A percentile compares a stretch with the other conserved stretches of the same genome.
Evolutionary conservation across 2,329 filamentous ascomycete genomes (phyloP).

Genomic region (Pleomassaria siparia): DNA sequence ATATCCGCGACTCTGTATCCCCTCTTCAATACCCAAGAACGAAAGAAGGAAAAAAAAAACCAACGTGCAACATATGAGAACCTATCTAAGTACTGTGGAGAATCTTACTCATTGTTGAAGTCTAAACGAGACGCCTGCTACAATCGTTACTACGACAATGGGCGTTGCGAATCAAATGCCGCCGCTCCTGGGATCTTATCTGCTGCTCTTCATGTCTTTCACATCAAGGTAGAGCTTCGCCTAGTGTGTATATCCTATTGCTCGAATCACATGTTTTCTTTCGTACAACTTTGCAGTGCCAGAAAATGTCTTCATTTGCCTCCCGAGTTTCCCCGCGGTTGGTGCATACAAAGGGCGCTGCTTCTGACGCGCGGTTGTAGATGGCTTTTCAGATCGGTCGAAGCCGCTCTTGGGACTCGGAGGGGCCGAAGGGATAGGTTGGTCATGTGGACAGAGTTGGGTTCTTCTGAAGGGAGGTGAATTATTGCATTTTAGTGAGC

Average conservation of each 20-base stretch:
- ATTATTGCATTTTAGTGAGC: background rate
- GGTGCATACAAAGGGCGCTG: background rate
- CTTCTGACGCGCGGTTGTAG: background rate
- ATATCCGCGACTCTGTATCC: background rate
- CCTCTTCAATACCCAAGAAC: background rate
- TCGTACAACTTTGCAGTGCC: background rate
- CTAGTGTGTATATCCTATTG: background rate
- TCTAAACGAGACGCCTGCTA: background rate
- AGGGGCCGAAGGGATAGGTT: constrained; percentile 5
- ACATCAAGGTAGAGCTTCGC: background rate
- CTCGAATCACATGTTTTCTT: background rate
- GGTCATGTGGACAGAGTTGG: constrained; percentile 2
- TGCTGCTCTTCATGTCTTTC: background rate
- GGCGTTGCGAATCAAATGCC: constrained; percentile 2
- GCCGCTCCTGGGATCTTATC: background rate
- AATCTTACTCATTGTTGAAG: background rate
- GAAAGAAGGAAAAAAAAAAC: background rate
- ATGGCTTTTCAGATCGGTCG: background rate
- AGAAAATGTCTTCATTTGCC: background rate
- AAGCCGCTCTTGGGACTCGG: background rate
- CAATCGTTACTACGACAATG: background rate
- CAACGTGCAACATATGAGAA: constrained; percentile 1
- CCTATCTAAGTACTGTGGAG: background rate
- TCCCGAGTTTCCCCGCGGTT: background rate
- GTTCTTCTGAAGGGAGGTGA: background rate